A percentile compares a stretch with the other conserved stretches of the same genome.
These are phyloP conservation scores for Aquilaria sinensis DNA, from an alignment of 345 rosid species.

Conservation along the genomic window DNA sequence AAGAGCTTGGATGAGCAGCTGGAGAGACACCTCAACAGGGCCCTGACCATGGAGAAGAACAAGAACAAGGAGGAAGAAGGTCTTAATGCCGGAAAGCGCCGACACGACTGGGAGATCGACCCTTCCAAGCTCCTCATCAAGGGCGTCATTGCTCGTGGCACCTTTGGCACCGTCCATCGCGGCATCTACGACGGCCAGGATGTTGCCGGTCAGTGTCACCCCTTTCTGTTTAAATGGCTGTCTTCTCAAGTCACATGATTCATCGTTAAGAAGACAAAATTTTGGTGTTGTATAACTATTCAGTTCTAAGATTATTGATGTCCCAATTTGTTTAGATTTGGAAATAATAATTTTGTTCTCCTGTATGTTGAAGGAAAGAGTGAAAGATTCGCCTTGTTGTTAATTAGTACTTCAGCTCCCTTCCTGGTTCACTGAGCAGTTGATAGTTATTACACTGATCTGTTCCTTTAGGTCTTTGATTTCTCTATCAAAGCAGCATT, in stretches of 20 bases:
- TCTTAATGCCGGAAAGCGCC: slow-evolving; percentile 9
- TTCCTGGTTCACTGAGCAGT: too few relatives aligned
- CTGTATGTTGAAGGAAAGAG: too few relatives aligned
- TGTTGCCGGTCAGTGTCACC: slow-evolving; percentile 73
- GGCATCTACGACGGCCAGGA: slow-evolving; percentile 84
- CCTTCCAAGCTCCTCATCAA: slow-evolving; percentile 81
- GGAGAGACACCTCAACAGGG: slow-evolving; percentile 74
- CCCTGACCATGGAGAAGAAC: slow-evolving; percentile 56
- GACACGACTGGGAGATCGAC: slow-evolving; percentile 96
- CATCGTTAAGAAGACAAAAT: too few relatives aligned
- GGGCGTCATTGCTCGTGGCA: slow-evolving; percentile 90
- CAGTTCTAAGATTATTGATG: too few relatives aligned
- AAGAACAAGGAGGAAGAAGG: slow-evolving; percentile 35
- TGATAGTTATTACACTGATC: background rate
- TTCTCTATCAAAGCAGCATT: slow-evolving; percentile 3
- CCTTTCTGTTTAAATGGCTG: background rate
- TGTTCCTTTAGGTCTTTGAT: background rate
- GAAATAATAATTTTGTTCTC: too few relatives aligned
- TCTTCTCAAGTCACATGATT: too few relatives aligned
- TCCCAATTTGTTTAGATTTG: too few relatives aligned
- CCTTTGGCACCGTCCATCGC: slow-evolving; percentile 97
- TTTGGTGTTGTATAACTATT: too few relatives aligned
- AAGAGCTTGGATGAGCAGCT: slow-evolving; percentile 94
- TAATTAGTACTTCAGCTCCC: too few relatives aligned
- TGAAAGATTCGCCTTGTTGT: too few relatives aligned